These are phyloP conservation scores for Candida sithepensis DNA, from an alignment of 805 yeast species.

Conservation along the genomic window DNA sequence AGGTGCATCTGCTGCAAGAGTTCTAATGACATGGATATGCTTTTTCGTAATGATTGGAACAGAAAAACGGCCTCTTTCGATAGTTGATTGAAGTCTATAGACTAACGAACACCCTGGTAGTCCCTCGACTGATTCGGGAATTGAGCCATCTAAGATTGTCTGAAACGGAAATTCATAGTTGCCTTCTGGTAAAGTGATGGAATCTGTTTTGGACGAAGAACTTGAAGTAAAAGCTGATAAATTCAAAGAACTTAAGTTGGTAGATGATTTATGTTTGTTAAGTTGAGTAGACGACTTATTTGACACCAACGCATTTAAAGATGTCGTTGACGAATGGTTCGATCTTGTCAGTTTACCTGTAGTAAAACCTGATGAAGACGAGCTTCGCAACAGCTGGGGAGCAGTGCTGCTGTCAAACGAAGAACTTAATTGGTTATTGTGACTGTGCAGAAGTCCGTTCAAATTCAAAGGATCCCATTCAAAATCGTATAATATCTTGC, in stretches of 20 bases:
- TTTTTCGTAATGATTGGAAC: constrained; percentile 61
- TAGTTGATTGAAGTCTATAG: constrained; percentile 71
- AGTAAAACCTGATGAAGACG: constrained; percentile 20
- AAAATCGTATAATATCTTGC: constrained; percentile 68
- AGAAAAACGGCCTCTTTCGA: constrained; percentile 80
- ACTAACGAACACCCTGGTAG: constrained; percentile 72
- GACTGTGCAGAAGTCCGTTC: constrained; percentile 30
- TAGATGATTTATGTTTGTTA: constrained; percentile 30
- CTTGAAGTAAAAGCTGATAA: constrained; percentile 14
- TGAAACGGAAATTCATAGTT: constrained; percentile 90
- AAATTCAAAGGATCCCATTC: constrained; percentile 71
- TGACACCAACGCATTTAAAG: constrained; percentile 36
- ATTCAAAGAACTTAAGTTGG: constrained; percentile 24
- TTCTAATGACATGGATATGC: constrained; percentile 77
- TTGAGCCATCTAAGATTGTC: constrained; percentile 76
- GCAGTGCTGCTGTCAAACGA: constrained; percentile 13
- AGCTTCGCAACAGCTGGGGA: constrained; percentile 8
- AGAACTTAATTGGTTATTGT: constrained; percentile 16
- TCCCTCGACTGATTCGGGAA: constrained; percentile 88
- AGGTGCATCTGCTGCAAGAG: constrained; percentile 80
- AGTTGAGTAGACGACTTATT: constrained; percentile 13
- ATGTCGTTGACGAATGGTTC: constrained; percentile 40
- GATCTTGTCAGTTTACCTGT: constrained; percentile 33
- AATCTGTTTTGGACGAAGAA: constrained; percentile 16
- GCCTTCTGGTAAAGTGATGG: constrained; percentile 58